Conservation (phyloP, 2,329 filamentous ascomycete species). For the Pestalotiopsis sp. region DNA sequence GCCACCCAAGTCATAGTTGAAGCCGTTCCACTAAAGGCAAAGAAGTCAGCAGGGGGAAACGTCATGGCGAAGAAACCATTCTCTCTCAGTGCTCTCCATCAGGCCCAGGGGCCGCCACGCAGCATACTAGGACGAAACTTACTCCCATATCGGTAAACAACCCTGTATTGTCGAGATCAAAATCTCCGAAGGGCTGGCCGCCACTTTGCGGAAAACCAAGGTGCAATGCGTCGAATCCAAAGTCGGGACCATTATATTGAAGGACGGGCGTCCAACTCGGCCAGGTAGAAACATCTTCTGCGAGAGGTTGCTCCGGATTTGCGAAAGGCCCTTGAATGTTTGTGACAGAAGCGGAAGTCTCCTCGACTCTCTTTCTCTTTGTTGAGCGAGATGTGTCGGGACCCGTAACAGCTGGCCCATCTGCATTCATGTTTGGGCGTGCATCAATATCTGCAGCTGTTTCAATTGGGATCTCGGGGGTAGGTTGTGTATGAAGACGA, state of each 20-base stretch:
- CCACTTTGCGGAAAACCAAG: not conserved
- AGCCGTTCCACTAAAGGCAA: not conserved
- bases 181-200: not conserved
- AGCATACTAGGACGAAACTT: not conserved
- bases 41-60: not conserved
- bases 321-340: too few relatives aligned
- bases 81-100: not conserved
- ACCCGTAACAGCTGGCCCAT: not conserved
- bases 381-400: not conserved
- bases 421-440: not conserved
- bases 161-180: not conserved
- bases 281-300: not conserved
- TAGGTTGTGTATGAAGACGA: not conserved
- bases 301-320: not conserved
- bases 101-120: not conserved
- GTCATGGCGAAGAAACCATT: too few relatives aligned
- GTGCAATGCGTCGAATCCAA: slow-evolving; percentile 16
- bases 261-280: not conserved
- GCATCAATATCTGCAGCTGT: not conserved
- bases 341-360: not conserved
- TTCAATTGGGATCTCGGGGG: not conserved
- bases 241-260: slow-evolving; percentile 16
- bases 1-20: not conserved
- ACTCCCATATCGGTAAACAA: not conserved
- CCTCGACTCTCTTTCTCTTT: not conserved